Evolutionary conservation across 768 basidiomycete genomes (phyloP).

Genomic region (Lanmaoa rubissima): DNA sequence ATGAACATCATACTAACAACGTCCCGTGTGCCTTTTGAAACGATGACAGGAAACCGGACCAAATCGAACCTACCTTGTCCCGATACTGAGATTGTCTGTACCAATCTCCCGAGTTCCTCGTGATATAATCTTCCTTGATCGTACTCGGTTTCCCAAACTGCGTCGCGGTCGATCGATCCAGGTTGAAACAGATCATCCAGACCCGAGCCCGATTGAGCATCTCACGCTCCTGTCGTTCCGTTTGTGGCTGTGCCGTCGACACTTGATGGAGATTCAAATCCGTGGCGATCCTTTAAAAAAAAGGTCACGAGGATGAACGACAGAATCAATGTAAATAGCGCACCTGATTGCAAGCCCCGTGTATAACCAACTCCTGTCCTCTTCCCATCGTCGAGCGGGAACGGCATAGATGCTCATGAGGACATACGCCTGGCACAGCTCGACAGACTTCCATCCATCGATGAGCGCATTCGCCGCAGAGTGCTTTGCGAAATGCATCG

Average conservation of each 20-base stretch:
- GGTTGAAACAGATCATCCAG: constrained; percentile 89
- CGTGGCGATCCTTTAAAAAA: constrained; percentile 64
- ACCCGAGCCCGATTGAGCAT: constrained; percentile 80
- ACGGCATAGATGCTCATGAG: constrained; percentile 81
- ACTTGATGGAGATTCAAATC: constrained; percentile 84
- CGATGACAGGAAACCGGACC: too few species aligned
- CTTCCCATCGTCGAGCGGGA: constrained; percentile 82
- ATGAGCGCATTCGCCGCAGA: constrained; percentile 79
- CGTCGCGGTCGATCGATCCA: constrained; percentile 84
- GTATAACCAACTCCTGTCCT: constrained; percentile 88
- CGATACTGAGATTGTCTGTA: constrained; percentile 68
- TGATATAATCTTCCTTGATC: constrained; percentile 80
- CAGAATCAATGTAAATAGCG: not conserved
- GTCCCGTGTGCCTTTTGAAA: too few species aligned
- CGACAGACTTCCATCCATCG: constrained; percentile 82
- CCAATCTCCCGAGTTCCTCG: constrained; percentile 72
- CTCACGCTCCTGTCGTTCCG: constrained; percentile 78
- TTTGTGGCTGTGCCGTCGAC: constrained; percentile 55
- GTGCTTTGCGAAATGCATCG: constrained; percentile 86
- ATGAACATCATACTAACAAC: constrained; percentile 65
- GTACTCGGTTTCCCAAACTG: constrained; percentile 90
- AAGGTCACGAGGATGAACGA: not conserved
- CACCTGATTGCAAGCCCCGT: constrained; percentile 83
- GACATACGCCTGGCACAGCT: constrained; percentile 89
- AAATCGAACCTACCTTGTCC: constrained; percentile 39